phyloP scores from a whole-genome alignment of 1,139 yeast genomes.

The Kluyveromyces marxianus region DNA sequence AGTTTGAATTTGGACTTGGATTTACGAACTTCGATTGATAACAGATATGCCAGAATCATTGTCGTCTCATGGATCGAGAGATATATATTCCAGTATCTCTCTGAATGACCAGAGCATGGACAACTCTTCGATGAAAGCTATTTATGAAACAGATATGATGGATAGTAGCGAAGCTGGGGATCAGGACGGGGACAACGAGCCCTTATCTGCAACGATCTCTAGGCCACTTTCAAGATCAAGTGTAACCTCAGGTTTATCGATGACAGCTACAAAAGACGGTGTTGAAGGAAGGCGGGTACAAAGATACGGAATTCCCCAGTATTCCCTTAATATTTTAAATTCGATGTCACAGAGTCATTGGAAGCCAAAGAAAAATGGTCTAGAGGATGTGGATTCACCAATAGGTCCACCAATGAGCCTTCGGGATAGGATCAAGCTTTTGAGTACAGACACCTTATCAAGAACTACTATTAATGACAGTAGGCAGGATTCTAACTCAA shows the following conservation, averaged over 20 bases:
- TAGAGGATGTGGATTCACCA: slow-evolving; percentile 13
- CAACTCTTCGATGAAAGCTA: slow-evolving; percentile 19
- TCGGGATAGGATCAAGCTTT: slow-evolving; percentile 23
- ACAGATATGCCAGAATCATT: slow-evolving; percentile 8
- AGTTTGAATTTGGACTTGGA: no score
- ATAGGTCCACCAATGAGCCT: slow-evolving; percentile 25
- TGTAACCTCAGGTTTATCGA: slow-evolving; percentile 56
- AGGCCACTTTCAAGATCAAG: slow-evolving; percentile 57
- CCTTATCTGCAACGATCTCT: slow-evolving; percentile 22
- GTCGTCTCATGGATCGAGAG: slow-evolving; percentile 18
- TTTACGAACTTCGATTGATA: no score
- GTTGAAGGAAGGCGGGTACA: slow-evolving; percentile 55
- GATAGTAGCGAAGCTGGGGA: slow-evolving; percentile 7
- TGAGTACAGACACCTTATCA: slow-evolving; percentile 16
- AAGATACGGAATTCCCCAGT: slow-evolving; percentile 37
- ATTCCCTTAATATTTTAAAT: slow-evolving; percentile 29
- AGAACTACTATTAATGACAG: neutral
- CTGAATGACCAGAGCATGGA: slow-evolving; percentile 17
- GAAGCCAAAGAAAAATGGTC: slow-evolving; percentile 9
- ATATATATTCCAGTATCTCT: slow-evolving; percentile 19
- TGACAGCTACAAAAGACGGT: slow-evolving; percentile 69
- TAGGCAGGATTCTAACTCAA: neutral
- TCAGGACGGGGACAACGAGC: slow-evolving; percentile 2
- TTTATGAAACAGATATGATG: slow-evolving; percentile 21
- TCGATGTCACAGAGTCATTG: slow-evolving; percentile 24